These are phyloP conservation scores for Salix brachista DNA, from an alignment of 345 rosid species.

Conservation along the genomic window DNA sequence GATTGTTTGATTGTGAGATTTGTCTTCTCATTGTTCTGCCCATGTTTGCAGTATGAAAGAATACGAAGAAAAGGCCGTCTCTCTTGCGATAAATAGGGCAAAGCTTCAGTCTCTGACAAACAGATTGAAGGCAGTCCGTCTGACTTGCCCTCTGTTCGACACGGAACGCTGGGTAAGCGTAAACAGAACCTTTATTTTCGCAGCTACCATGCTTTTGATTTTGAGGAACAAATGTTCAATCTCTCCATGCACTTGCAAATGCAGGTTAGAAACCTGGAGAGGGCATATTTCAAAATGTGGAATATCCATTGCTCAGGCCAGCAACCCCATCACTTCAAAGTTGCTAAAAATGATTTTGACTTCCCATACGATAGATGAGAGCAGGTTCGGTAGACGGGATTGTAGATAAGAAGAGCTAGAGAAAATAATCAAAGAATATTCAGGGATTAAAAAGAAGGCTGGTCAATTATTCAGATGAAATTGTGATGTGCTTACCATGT, in stretches of 20 bases:
- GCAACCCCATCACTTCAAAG: constrained; percentile 78
- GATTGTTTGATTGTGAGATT: neutral
- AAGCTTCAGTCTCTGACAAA: constrained; percentile 69
- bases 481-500: neutral
- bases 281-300: constrained; percentile 96
- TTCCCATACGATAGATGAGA: constrained; percentile 46
- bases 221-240: neutral
- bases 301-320: constrained; percentile 67
- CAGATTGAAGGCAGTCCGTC: constrained; percentile 65
- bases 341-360: constrained; percentile 65
- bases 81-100: constrained; percentile 63
- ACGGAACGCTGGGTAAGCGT: constrained; percentile 85
- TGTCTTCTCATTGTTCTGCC: neutral
- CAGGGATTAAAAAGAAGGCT: neutral
- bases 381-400: neutral
- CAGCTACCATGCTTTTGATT: neutral
- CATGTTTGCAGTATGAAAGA: constrained; percentile 62
- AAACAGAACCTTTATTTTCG: neutral
- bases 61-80: constrained; percentile 85
- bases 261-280: constrained; percentile 89
- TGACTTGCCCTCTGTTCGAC: constrained; percentile 88
- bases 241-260: neutral
- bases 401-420: constrained; percentile 23
- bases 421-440: neutral
- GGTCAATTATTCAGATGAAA: constrained; percentile 7